A percentile compares a stretch with the other conserved stretches of the same genome.
Evolutionary conservation across 352 stramenopile species (phyloP).

Genomic region (Phytopythium delawarense): DNA sequence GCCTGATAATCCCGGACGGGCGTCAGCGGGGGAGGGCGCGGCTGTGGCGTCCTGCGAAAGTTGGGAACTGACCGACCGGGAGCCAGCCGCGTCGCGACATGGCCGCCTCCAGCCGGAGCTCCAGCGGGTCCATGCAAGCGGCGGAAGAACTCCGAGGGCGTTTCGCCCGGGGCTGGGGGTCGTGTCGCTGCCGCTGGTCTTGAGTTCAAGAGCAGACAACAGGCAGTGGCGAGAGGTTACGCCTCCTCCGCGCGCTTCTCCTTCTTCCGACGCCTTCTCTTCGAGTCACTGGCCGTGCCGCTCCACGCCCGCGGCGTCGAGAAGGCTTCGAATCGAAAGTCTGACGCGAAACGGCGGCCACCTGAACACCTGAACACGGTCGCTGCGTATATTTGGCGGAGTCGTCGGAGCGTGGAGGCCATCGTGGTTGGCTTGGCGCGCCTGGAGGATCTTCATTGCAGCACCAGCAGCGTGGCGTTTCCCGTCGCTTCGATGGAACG

Average conservation of each 20-base stretch:
- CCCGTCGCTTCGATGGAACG: not conserved
- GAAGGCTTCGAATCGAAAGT: slow-evolving; percentile 7
- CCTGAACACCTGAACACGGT: not conserved
- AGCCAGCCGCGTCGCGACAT: not conserved
- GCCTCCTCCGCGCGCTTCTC: not conserved
- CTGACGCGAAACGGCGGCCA: not conserved
- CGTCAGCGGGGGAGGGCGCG: not conserved
- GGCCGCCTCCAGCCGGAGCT: not conserved
- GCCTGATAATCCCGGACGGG: not conserved
- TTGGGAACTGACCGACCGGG: not conserved
- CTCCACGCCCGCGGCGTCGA: not conserved
- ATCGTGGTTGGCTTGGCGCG: not conserved
- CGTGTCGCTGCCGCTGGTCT: not conserved
- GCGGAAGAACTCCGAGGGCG: not conserved
- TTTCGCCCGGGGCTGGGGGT: not conserved
- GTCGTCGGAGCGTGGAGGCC: not conserved
- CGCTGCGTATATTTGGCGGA: not conserved
- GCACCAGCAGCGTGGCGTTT: not conserved
- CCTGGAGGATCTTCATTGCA: not conserved
- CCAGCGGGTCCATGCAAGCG: not conserved
- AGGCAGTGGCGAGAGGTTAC: not conserved
- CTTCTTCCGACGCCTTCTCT: not conserved
- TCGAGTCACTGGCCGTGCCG: not conserved
- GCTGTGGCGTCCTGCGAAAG: not conserved
- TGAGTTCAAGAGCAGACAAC: not conserved